Evolutionary conservation across 306 rosid species (phyloP).

Genomic region (Vigna unguiculata): DNA sequence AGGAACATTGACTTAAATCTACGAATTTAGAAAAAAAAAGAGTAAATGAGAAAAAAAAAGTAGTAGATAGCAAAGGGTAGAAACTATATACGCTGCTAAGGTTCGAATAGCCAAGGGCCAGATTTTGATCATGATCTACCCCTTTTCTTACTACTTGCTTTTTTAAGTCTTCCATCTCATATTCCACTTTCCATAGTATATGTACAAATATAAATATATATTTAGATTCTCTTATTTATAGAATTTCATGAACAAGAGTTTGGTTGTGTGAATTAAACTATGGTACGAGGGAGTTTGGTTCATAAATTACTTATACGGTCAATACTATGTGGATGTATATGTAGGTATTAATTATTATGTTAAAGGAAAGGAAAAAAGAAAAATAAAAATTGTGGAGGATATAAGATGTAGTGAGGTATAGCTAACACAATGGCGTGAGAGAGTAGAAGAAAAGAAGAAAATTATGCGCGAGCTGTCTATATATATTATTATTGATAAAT

Average conservation of each 20-base stretch:
- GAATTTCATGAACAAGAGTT: slow-evolving; percentile 37
- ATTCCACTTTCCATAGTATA: background rate
- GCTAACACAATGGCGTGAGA: slow-evolving; percentile 39
- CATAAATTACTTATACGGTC: background rate
- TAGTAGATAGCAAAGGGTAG: slow-evolving; percentile 24
- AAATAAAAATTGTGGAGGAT: slow-evolving; percentile 17
- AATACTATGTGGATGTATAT: background rate
- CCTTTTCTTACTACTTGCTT: no score
- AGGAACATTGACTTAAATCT: slow-evolving; percentile 2
- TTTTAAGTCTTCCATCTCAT: no score
- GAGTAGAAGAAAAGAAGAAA: slow-evolving; percentile 38
- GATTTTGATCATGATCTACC: slow-evolving; percentile 38
- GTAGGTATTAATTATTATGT: background rate
- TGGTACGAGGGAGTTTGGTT: slow-evolving; percentile 4
- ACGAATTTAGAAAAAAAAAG: slow-evolving; percentile 27
- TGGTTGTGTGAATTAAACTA: slow-evolving; percentile 32
- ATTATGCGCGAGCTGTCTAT: slow-evolving; percentile 34
- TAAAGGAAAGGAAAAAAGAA: background rate
- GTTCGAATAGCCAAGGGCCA: slow-evolving; percentile 42
- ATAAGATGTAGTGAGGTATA: slow-evolving; percentile 16
- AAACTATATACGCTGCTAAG: slow-evolving; percentile 45
- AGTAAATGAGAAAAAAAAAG: slow-evolving; percentile 33
- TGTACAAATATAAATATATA: no score
- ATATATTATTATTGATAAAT: slow-evolving; percentile 34
- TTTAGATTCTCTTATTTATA: background rate